These are phyloP conservation scores for Solanum neorickii DNA, from an alignment of 257 asterid species.

Conservation along the genomic window DNA sequence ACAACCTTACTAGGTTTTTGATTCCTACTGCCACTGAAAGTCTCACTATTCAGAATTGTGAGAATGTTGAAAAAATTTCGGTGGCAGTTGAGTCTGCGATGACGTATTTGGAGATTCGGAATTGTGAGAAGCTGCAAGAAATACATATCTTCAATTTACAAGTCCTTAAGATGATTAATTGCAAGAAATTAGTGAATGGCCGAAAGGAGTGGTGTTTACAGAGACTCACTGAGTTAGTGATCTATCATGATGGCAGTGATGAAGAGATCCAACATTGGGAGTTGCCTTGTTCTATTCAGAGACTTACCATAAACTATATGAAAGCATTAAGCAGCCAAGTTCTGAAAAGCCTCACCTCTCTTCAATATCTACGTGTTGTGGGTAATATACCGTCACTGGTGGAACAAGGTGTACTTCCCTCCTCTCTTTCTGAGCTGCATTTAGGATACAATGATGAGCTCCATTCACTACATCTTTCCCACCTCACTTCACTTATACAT, in stretches of 20 bases:
- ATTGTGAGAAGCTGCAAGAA: neutral
- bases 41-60: rapidly evolving
- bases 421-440: too few species aligned
- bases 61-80: neutral
- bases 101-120: rapidly evolving
- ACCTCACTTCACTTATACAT: neutral
- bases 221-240: rapidly evolving
- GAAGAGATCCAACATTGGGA: neutral
- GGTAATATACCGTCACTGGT: neutral
- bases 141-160: neutral
- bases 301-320: rapidly evolving
- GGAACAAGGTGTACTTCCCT: neutral
- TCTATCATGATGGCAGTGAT: rapidly evolving
- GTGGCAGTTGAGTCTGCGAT: neutral
- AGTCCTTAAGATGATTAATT: rapidly evolving
- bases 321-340: neutral
- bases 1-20: too few species aligned
- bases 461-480: neutral
- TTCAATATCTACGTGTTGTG: rapidly evolving
- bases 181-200: neutral
- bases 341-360: neutral
- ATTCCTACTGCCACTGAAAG: too few species aligned
- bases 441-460: rapidly evolving
- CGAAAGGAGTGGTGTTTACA: neutral
- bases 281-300: neutral